Evolutionary conservation across 2,329 filamentous ascomycete genomes (phyloP).

Genomic region (Trichoderma endophyticum): DNA sequence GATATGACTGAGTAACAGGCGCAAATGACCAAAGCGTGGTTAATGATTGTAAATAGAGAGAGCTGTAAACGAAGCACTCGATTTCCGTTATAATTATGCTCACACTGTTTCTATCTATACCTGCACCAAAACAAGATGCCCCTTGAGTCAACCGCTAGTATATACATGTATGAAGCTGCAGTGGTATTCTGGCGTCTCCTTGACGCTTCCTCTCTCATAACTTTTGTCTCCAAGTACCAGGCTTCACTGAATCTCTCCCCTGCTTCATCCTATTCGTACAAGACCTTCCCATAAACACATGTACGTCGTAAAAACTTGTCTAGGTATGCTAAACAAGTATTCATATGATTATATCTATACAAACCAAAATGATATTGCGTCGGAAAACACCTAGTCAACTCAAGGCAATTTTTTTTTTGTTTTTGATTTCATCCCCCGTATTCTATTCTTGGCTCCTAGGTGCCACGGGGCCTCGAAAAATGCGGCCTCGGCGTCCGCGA

Average conservation of each 20-base stretch:
- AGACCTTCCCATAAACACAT: background rate
- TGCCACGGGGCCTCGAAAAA: background rate
- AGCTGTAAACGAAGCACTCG: slow-evolving; percentile 5
- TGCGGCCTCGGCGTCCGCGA: slow-evolving; percentile 30
- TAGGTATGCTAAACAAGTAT: background rate
- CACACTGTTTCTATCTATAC: background rate
- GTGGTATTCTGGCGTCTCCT: background rate
- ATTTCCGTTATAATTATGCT: slow-evolving; percentile 1
- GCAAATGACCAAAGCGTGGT: slow-evolving; percentile 15
- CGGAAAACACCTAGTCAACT: background rate
- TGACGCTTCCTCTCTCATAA: background rate
- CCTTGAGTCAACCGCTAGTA: background rate
- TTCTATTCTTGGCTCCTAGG: background rate
- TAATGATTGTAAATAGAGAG: slow-evolving; percentile 15
- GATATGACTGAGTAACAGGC: background rate
- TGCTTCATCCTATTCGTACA: background rate
- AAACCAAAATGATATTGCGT: slow-evolving; percentile 6
- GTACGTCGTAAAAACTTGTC: background rate
- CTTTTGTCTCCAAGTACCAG: background rate
- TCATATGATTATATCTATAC: slow-evolving; percentile 9
- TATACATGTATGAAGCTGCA: background rate
- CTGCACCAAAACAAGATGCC: background rate
- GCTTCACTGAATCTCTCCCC: background rate
- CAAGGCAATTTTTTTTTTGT: background rate
- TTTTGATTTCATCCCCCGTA: background rate